Conservation (phyloP, 495 filamentous ascomycete genomes). For the Talaromyces adpressus region DNA sequence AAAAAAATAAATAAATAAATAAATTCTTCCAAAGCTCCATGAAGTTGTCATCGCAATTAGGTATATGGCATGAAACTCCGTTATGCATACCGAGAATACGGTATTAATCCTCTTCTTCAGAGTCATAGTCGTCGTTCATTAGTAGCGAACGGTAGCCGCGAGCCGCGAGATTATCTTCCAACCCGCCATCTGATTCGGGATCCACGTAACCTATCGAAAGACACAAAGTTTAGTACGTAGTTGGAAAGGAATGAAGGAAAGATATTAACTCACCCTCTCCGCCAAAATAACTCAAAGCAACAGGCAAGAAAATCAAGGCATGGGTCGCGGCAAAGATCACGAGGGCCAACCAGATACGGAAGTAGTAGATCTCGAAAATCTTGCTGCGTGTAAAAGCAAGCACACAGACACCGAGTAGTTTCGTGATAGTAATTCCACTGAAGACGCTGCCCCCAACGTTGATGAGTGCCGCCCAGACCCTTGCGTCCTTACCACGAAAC, state of each 20-base stretch:
- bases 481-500: slow-evolving; percentile 70
- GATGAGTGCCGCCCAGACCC: slow-evolving; percentile 85
- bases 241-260: neutral
- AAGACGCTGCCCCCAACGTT: slow-evolving; percentile 94
- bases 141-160: slow-evolving; percentile 44
- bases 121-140: slow-evolving; percentile 45
- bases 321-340: slow-evolving; percentile 85
- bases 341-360: slow-evolving; percentile 88
- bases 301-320: slow-evolving; percentile 85
- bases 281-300: slow-evolving; percentile 78
- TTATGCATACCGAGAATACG: neutral
- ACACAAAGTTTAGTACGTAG: neutral
- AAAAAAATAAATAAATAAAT: neutral
- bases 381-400: slow-evolving; percentile 92
- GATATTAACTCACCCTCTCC: slow-evolving; percentile 58
- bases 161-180: slow-evolving; percentile 72
- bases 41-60: neutral
- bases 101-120: slow-evolving; percentile 32
- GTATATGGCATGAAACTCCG: neutral
- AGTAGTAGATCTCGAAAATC: slow-evolving; percentile 99
- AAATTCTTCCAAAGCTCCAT: neutral
- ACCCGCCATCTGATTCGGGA: slow-evolving; percentile 71
- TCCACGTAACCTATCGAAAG: slow-evolving; percentile 62
- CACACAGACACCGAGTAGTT: slow-evolving; percentile 85
- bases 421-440: slow-evolving; percentile 92